These are phyloP conservation scores for Raffaelea deltoideospora DNA, from an alignment of 2,329 filamentous ascomycete species.

Conservation along the genomic window DNA sequence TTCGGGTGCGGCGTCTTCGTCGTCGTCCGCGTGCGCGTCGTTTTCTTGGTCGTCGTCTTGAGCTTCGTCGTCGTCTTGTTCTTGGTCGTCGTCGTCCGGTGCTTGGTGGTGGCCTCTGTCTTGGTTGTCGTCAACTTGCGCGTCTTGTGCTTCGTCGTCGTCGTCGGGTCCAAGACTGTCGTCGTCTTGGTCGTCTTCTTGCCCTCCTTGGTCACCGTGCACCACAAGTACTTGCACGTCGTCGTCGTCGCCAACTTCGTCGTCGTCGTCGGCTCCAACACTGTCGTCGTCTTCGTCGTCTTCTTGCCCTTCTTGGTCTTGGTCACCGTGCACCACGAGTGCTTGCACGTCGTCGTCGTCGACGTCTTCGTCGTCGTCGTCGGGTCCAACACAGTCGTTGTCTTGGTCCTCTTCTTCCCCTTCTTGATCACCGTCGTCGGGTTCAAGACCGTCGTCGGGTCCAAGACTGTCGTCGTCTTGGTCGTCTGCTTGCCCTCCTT, in stretches of 20 bases:
- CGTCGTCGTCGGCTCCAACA: neutral
- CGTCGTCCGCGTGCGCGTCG: neutral
- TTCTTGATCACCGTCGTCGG: neutral
- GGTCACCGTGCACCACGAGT: neutral
- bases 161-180: neutral
- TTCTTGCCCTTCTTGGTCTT: no score
- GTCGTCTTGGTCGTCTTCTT: no score
- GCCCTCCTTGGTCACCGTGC: slow-evolving; percentile 1
- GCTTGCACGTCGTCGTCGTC: neutral
- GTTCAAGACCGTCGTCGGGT: neutral
- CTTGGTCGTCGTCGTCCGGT: neutral
- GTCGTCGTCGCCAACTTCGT: neutral
- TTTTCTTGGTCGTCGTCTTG: neutral
- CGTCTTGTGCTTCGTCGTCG: neutral
- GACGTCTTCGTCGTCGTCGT: neutral
- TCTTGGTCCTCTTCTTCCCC: no score
- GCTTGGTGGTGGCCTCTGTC: neutral
- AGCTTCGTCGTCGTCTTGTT: neutral
- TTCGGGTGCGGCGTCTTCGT: neutral
- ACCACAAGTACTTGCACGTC: neutral
- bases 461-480: slow-evolving; percentile 1
- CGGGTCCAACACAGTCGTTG: neutral
- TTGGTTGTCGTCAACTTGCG: neutral
- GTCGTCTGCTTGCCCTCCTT: no score
- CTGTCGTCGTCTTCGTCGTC: slow-evolving; percentile 4